Base-by-base conservation (phyloP, 257 asterid species). In the Leptodermis oblonga region DNA sequence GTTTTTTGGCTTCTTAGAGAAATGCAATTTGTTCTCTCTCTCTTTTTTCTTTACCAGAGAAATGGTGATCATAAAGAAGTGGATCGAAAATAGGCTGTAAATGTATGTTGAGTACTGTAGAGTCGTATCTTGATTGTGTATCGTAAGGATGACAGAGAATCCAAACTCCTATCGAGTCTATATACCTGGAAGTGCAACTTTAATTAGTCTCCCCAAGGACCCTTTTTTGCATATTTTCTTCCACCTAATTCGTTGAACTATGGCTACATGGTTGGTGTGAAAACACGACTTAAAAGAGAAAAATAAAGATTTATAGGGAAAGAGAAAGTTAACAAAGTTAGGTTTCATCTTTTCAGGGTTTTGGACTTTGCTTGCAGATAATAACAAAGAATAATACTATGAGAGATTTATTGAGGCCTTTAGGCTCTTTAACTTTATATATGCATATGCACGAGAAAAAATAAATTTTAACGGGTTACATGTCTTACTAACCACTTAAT, bases 351-450 rank as follows among this genome's bases (percentile, higher is more conserved):
- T 65, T 84, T 39, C 72, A 62, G 49, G 54, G 68, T 66, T 17
- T 37, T 79, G 72, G 81, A 76, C 83, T 82, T 87, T 88, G 80
- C 85, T 85, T 87, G 86, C 62, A 22, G 74, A 75, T 56, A 26
- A 78, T 75, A 69, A 46, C 86, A 80, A 85, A 74, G 89, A 83
- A 87, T 76, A 81, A 6, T 28, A 58, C 14, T 62, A 49, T 51
- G 67, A 56, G 36, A n/a, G n/a, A n/a, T 1, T 22, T 22, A 52
- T n/a, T 53, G 12, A 59, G 28, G 33, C 62, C 28, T 60, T 56
- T 30, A 14, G 33, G 33, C n/a, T 70, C 46, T 59, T 45, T 67
- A 26, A 67, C 73, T 76, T 76, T 65, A 65, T 59, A n/a, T n/a
- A n/a, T n/a, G 66, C 6, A 18, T 36, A 52, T 76, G 76, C 76